Percentiles rank a stretch among this genome's conserved stretches.
Evolutionary conservation across 2,329 filamentous ascomycete genomes (phyloP).

Genomic region (Endothia cerciana): DNA sequence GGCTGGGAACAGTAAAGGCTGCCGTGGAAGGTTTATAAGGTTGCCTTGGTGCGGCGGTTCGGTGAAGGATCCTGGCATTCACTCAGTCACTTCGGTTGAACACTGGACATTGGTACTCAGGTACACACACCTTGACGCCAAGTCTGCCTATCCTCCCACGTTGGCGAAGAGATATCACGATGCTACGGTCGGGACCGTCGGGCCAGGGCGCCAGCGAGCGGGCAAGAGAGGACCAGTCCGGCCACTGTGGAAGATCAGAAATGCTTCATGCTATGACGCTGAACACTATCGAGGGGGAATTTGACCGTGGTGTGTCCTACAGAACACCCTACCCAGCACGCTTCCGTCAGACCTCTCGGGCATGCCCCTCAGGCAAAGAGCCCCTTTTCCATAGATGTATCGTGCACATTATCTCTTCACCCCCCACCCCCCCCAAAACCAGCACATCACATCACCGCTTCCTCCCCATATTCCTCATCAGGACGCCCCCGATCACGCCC

Average conservation of each 20-base stretch:
- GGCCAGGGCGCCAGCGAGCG: not conserved
- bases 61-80: not conserved
- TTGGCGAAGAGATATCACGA: not conserved
- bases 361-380: not conserved
- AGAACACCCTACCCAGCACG: not conserved
- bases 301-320: not conserved
- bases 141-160: not conserved
- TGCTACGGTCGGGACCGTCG: not conserved
- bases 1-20: not conserved
- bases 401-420: no score
- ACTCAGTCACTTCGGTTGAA: not conserved
- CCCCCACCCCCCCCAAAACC: not conserved
- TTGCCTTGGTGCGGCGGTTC: not conserved
- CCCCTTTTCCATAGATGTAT: not conserved
- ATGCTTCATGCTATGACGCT: constrained; percentile 2
- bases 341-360: not conserved
- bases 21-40: not conserved
- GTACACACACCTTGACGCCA: not conserved
- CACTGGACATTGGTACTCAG: not conserved
- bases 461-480: constrained; percentile 76
- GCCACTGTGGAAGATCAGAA: not conserved
- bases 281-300: constrained; percentile 1
- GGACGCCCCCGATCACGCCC: constrained; percentile 86
- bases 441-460: constrained; percentile 58
- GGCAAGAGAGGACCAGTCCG: not conserved